phyloP scores from a whole-genome alignment of 257 asterid genomes.

The Leptodermis oblonga region DNA sequence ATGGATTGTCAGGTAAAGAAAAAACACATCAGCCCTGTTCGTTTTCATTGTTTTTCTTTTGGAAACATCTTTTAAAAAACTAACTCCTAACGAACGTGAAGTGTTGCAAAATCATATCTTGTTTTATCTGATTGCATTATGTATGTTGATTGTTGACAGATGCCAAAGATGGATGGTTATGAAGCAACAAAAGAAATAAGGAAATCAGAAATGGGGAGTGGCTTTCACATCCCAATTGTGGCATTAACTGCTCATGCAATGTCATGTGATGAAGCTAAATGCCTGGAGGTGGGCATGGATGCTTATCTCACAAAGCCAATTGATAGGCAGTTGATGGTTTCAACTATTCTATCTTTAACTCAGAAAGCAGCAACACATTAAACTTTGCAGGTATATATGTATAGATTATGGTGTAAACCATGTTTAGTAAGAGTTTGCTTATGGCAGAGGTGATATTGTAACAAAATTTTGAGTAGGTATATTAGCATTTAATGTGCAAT shows the following conservation, averaged over 20 bases:
- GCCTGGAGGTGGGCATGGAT: slow-evolving; percentile 96
- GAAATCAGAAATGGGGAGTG: slow-evolving; percentile 53
- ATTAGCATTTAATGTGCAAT: no score
- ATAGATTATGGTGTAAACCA: no score
- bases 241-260: slow-evolving; percentile 96
- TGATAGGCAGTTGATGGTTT: slow-evolving; percentile 70
- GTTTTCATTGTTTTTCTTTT: no score
- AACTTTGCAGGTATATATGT: slow-evolving; percentile 12
- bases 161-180: slow-evolving; percentile 98
- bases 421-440: neutral
- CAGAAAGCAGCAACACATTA: slow-evolving; percentile 23
- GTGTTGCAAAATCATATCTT: neutral
- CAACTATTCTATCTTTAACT: slow-evolving; percentile 76
- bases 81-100: no score
- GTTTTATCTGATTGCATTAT: neutral
- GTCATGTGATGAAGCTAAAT: slow-evolving; percentile 88
- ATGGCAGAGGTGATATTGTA: neutral
- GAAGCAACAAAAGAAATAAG: slow-evolving; percentile 90
- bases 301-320: slow-evolving; percentile 92
- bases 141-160: slow-evolving; percentile 51
- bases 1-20: slow-evolving; percentile 96
- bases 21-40: neutral
- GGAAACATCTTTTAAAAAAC: no score
- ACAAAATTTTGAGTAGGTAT: no score
- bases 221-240: slow-evolving; percentile 77